A percentile compares a stretch with the other conserved stretches of the same genome.
Evolutionary conservation across 2,329 filamentous ascomycete species (phyloP).

Genomic region (Knoxdaviesia capensis): DNA sequence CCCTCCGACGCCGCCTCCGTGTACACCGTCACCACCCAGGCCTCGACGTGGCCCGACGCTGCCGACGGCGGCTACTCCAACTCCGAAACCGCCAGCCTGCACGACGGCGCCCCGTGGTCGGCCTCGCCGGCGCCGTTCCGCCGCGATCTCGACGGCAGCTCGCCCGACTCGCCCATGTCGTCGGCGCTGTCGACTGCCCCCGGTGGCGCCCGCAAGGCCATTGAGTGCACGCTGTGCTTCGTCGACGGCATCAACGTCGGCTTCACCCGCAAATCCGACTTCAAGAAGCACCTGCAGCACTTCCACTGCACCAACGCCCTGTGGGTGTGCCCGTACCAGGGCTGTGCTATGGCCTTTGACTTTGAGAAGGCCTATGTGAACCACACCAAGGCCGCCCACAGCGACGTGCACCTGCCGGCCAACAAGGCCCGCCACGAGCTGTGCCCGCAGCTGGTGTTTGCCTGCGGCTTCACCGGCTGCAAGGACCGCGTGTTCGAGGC

Average conservation of each 20-base stretch:
- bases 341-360: conserved; percentile 21
- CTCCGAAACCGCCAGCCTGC: conserved; percentile 1
- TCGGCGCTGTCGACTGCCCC: conserved; percentile 6
- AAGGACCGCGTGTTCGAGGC: conserved; percentile 23
- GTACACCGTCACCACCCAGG: conserved; percentile 3
- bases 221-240: conserved; percentile 23
- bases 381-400: conserved; percentile 21
- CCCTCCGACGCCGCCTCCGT: conserved; percentile 12
- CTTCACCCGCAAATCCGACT: conserved; percentile 25
- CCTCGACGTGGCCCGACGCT: conserved; percentile 4
- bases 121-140: conserved; percentile 1
- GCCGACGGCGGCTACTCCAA: conserved; percentile 3
- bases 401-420: conserved; percentile 19
- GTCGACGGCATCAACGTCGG: conserved; percentile 23
- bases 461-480: conserved; percentile 21
- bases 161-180: conserved; percentile 4
- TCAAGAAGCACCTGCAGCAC: conserved; percentile 27
- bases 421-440: conserved; percentile 19
- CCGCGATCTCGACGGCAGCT: conserved; percentile 1
- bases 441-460: conserved; percentile 22
- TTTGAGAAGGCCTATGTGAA: conserved; percentile 23
- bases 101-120: conserved; percentile 4
- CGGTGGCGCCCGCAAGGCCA: conserved; percentile 6
- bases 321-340: conserved; percentile 21
- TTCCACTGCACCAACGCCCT: conserved; percentile 22